These are phyloP conservation scores for Corymbia maculata DNA, from an alignment of 345 rosid genomes.

Conservation along the genomic window DNA sequence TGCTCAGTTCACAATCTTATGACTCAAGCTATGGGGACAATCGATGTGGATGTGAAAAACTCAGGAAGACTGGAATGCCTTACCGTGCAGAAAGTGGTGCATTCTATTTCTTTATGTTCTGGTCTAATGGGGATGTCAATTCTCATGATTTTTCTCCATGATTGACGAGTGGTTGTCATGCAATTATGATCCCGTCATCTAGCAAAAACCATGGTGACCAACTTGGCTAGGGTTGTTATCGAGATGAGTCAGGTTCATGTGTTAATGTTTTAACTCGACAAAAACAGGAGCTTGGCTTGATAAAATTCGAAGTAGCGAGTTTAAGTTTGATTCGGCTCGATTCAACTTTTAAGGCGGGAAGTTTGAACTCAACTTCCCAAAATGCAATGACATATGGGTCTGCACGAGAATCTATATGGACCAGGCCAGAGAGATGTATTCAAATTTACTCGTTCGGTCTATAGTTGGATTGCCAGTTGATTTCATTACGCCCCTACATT, in stretches of 20 bases:
- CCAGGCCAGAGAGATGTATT: not conserved
- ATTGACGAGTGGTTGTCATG: not conserved
- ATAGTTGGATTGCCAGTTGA: too few relatives aligned
- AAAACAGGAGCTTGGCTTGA: not conserved
- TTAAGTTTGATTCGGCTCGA: not conserved
- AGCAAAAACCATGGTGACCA: fast-evolving
- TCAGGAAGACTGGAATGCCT: not conserved
- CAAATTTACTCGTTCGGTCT: fast-evolving
- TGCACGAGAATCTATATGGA: not conserved
- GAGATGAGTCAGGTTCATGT: not conserved
- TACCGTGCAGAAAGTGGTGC: not conserved
- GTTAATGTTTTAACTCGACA: not conserved
- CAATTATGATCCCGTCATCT: not conserved
- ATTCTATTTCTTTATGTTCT: not conserved
- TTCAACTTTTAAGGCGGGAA: not conserved
- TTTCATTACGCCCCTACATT: too few relatives aligned
- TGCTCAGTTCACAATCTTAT: fast-evolving
- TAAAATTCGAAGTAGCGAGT: not conserved
- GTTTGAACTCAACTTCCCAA: not conserved
- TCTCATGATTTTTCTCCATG: not conserved
- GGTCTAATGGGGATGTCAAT: not conserved
- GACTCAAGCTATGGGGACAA: not conserved
- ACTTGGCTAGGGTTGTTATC: not conserved
- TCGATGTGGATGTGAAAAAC: not conserved
- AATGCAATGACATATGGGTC: not conserved